Evolutionary conservation across 495 filamentous ascomycete genomes (phyloP), one percentile per base, ranked within the genome.

Genomic region (Podospora pseudoanserina): DNA sequence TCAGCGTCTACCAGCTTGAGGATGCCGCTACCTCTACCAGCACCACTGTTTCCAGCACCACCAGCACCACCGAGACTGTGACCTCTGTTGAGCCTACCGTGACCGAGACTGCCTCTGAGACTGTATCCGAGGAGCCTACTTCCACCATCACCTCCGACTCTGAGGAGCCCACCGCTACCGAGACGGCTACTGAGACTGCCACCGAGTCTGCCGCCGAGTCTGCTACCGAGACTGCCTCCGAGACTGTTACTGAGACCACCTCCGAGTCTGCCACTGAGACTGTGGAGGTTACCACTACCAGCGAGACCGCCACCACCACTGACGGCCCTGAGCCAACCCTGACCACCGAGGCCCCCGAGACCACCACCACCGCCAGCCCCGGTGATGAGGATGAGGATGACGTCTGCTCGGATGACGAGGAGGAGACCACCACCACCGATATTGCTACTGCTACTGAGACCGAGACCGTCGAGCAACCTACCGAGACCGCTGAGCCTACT

Each of bases 1-100:
- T 92, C 73, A 86, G 88, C 64, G 85, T 79, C 32, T 81, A 77
- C 70, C 63, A 79, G 69, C 70, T 72, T 15, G 57, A 69, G 66
- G 32, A 16, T 27, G 65, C 72, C 15, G 32, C 69, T 82, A 82
- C 44, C 68, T 74, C 26, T 81, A 88, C 60, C 75, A 83, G 28
- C 32, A 44, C n/a, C 30, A 63, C 61, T 53, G 26, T 23, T 30
- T 27, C 27, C 28, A 66, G 73, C 19, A 69, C 59, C 44, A 55
- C 67, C 86, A 85, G 0, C 70, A 76, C 64, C 30, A 70, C 54
- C 49, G 58, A 62, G 64, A 58, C 55, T 19, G 55, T 13, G n/a
- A 58, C n/a, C 55, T 58, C 68, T 62, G 26, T 72, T 63, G 34
- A 70, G 13, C 71, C 73, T 34, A 73, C 57, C 27, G 65, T 65